Percentiles rank a stretch among this genome's conserved stretches.
These are phyloP conservation scores for Lanmaoa pseudosensibilis DNA, from an alignment of 768 basidiomycete species.

Conservation along the genomic window DNA sequence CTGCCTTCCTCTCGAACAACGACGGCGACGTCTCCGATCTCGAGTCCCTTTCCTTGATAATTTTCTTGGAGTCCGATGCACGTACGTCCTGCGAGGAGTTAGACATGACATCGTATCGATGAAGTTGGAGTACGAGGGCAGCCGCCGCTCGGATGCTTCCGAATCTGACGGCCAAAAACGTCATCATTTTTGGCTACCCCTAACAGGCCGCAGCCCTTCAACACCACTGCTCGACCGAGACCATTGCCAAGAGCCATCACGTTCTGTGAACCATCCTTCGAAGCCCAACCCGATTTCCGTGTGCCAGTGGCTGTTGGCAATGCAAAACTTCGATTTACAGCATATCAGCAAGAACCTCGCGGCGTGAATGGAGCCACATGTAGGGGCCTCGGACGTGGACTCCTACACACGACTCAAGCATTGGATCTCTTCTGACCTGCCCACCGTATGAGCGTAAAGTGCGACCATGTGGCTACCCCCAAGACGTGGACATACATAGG, in stretches of 20 bases:
- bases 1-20: too few species aligned
- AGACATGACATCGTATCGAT: background rate
- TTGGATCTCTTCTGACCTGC: background rate
- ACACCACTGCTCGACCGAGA: too few species aligned
- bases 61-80: too few species aligned
- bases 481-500: too few species aligned
- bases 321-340: background rate
- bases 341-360: background rate
- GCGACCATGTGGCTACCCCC: background rate
- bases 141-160: too few species aligned
- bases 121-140: background rate
- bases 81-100: background rate
- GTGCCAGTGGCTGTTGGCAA: background rate
- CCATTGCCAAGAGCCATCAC: background rate
- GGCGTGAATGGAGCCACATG: background rate
- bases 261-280: background rate
- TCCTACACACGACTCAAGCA: background rate
- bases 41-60: too few species aligned
- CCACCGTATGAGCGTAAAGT: background rate
- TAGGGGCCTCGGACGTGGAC: background rate
- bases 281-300: background rate
- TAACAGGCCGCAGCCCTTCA: too few species aligned
- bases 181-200: too few species aligned
- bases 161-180: too few species aligned
- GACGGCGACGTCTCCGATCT: too few species aligned